Evolutionary conservation across 306 rosid genomes (phyloP).

Genomic region (Glycine tomentella): DNA sequence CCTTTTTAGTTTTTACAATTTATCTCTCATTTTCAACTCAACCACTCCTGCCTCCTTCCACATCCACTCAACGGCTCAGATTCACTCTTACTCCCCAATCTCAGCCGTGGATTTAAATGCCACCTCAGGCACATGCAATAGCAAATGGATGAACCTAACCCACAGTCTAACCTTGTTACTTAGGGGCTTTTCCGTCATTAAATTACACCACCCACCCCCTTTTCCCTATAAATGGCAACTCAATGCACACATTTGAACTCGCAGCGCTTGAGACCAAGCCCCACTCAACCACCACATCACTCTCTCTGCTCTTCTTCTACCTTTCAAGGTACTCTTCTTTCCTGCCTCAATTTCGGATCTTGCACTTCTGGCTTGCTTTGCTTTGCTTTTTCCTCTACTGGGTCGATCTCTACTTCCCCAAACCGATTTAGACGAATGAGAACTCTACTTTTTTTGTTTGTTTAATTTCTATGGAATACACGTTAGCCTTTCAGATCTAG

Average conservation of each 20-base stretch:
- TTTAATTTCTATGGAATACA: not conserved
- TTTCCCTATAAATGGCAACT: conserved; percentile 10
- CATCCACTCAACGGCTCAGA: conserved; percentile 9
- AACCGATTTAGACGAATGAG: not conserved
- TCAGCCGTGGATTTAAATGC: not conserved
- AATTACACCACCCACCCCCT: no score
- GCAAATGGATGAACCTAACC: conserved; percentile 42
- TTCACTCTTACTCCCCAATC: not conserved
- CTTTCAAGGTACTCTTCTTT: conserved; percentile 8
- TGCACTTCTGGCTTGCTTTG: not conserved
- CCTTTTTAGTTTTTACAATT: not conserved
- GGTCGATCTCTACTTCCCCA: not conserved
- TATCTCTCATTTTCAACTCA: not conserved
- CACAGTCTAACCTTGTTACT: not conserved
- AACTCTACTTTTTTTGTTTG: not conserved
- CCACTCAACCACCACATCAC: not conserved
- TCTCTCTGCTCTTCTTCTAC: no score
- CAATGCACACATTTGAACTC: not conserved
- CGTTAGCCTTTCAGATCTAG: conserved; percentile 45
- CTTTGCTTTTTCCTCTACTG: not conserved
- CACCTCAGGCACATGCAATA: not conserved
- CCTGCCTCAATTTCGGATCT: not conserved
- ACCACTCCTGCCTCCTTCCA: not conserved
- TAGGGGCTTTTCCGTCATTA: conserved; percentile 24
- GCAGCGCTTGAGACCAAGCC: conserved; percentile 1